These are phyloP conservation scores for Starmerella bombicola DNA, from an alignment of 805 yeast species.

Conservation along the genomic window DNA sequence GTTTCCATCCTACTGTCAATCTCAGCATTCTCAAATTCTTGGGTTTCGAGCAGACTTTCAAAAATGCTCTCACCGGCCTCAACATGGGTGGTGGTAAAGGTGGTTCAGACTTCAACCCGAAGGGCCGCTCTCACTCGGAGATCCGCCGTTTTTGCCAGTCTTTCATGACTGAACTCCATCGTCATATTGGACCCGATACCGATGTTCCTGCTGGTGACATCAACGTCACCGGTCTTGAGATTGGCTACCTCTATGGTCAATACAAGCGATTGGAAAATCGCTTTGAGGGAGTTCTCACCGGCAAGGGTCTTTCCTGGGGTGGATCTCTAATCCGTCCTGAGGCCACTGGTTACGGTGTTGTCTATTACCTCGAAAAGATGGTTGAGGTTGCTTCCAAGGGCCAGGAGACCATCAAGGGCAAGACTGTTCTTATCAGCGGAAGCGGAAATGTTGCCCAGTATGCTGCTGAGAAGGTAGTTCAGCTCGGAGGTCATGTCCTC, in stretches of 20 bases:
- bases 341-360: constrained; percentile 97
- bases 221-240: constrained; percentile 95
- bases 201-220: constrained; percentile 99
- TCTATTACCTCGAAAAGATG: constrained; percentile 96
- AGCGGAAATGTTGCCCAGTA: constrained; percentile 98
- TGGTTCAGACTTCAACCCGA: constrained; percentile 96
- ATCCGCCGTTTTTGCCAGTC: constrained; percentile 94
- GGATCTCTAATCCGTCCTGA: constrained; percentile 98
- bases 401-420: constrained; percentile 80
- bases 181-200: constrained; percentile 93
- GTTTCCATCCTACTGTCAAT: constrained; percentile 96
- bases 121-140: constrained; percentile 84
- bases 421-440: constrained; percentile 93
- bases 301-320: constrained; percentile 97
- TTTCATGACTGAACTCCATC: constrained; percentile 88
- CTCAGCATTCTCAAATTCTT: constrained; percentile 88
- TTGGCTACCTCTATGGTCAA: constrained; percentile 93
- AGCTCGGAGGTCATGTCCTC: constrained; percentile 90
- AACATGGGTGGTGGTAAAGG: constrained; percentile 99
- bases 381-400: constrained; percentile 84
- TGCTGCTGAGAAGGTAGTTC: constrained; percentile 95
- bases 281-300: constrained; percentile 96
- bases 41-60: constrained; percentile 97
- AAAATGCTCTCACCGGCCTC: constrained; percentile 93
- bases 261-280: constrained; percentile 82